phyloP scores from a whole-genome alignment of 1,284 basidiomycete species.

The Gymnopus androsaceus region DNA sequence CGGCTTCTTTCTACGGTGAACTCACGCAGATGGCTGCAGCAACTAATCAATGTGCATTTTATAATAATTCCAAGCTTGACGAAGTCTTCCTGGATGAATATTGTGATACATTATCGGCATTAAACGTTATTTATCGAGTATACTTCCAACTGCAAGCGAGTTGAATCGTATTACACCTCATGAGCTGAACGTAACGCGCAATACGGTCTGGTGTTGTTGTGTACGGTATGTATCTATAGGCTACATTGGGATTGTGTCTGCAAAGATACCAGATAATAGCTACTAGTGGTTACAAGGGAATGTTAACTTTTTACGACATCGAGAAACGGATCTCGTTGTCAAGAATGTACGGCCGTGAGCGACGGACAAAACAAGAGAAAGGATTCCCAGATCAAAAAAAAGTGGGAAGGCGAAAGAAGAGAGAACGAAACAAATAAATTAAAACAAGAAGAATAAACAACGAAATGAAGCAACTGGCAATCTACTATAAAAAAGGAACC shows the following conservation, averaged over 20 bases:
- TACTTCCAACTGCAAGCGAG: no score
- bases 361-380: background rate
- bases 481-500: background rate
- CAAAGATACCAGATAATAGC: background rate
- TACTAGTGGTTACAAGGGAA: background rate
- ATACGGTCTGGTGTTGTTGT: no score
- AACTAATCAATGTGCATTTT: no score
- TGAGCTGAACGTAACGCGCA: no score
- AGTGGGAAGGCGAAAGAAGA: background rate
- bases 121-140: no score
- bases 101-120: no score
- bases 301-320: no score
- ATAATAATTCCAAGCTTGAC: no score
- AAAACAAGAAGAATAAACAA: background rate
- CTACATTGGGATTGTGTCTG: background rate
- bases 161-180: no score
- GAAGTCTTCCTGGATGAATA: no score
- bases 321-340: background rate
- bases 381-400: background rate
- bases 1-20: no score
- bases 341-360: background rate
- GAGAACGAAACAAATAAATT: background rate
- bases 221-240: background rate
- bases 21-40: no score
- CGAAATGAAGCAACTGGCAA: background rate